Base-by-base conservation (phyloP, 495 filamentous ascomycete genomes). In the Hypoxylon intermedium region DNA sequence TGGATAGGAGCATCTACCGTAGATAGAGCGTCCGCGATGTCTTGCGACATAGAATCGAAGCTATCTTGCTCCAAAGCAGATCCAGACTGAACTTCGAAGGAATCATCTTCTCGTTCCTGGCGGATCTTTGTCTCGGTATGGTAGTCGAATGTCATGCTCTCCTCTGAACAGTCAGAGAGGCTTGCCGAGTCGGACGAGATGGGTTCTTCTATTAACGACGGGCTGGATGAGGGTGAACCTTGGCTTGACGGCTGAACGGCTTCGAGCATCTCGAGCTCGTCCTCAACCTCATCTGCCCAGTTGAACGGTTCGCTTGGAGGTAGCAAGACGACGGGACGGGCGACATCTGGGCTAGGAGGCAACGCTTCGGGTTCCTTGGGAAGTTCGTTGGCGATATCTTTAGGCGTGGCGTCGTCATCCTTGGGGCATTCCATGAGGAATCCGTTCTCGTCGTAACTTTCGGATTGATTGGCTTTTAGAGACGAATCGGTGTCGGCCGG, bases 391-490 rank as follows among this genome's bases (percentile, higher is more conserved):
- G 13, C 11, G 34, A 15, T 13, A 2, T 37, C 34, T 2, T 11
- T 34, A n/a, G 2, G 3, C 9, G 5, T 13, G n/a, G 34, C 15
- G 12, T 37, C 34, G n/a, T 15, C 18, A 12, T 42, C 18, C 5
- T 57, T 20, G 11, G 30, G 11, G 5, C 6, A 7, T 16, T 43
- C 18, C 6, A 42, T 33, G 9, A 51, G 12, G 34, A 64, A 58
- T 0, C 54, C 55, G 24, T 55, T 18, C 11, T 59, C 50, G 40
- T 65, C 61, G 38, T 59, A 65, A 4, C 12, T 24, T 12, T 16
- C 43, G 9, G 38, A 13, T 1, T 34, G 0, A 9, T 26, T 5
- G 9, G 31, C 2, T 9, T 2, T 21, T 12, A 20, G 1, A 7
- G 28, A 20, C 6, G 9, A 15, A 30, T 6, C 9, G 0, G 19